Base-by-base conservation (phyloP, 345 rosid genomes). In the Populus nigra region DNA sequence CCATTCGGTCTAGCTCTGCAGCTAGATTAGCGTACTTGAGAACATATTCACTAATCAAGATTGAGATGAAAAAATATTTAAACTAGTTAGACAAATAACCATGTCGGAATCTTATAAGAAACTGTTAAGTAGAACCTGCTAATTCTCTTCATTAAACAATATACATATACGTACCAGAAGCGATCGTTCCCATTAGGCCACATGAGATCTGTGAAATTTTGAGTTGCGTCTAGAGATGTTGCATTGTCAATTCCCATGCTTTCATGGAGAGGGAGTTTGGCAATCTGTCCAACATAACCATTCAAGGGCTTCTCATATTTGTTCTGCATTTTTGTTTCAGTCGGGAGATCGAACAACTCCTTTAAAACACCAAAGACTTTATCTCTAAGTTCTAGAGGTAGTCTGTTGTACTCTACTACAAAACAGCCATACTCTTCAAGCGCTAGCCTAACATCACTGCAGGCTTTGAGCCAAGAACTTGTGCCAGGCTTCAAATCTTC, bases 351-450 rank as follows among this genome's bases (percentile, higher is more conserved):
- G 55, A 90, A 93, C 75, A 93, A 80, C 23, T 91, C 86, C 75
- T 83, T 86, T 79, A 89, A 63, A 22, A 79, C 78, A 23, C 78
- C 69, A 8, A 91, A 82, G 41, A 87, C 83, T 35, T 78, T 65
- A 0, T 78, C 65, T 5, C 86, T 84, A 65, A 85, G 77, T 18
- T 86, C 73, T 6, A 79, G 43, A 13, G 88, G 72, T 65, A 85
- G 72, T 53, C 61, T 80, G 3, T 82, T 79, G 83, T 81, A 86
- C 73, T 83, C 85, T 31, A 85, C 84, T 22, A 85, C 78, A 73
- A 93, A 90, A 78, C 89, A 88, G 27, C 97, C 97, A 39, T 84
- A 87, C 35, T 88, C 90, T 85, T 93, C 94, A 45, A 90, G 90
- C 50, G 94, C 89, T 72, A 75, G 78, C 73, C 86, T 73, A 4